phyloP scores from a whole-genome alignment of 192 early-diverging fungal species.

The Funneliformis mosseae region DNA sequence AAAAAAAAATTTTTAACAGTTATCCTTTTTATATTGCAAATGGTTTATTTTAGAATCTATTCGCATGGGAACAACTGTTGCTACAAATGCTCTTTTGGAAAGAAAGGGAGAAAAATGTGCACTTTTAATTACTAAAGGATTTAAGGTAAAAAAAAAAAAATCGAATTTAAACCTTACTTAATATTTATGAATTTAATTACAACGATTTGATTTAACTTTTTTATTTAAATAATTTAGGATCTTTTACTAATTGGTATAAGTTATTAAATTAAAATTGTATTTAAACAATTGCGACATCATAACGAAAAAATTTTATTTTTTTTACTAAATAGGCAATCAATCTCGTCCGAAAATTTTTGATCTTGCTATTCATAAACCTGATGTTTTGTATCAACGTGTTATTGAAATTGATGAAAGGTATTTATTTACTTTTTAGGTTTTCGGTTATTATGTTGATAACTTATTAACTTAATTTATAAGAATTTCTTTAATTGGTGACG shows the following conservation, averaged over 20 bases:
- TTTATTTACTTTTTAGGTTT: neutral
- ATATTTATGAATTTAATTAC: neutral
- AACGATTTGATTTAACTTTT: neutral
- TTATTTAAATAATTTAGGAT: constrained; percentile 38
- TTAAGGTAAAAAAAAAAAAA: constrained; percentile 60
- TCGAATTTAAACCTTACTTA: neutral
- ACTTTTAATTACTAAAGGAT: constrained; percentile 89
- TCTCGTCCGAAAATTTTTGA: constrained; percentile 94
- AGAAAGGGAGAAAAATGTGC: constrained; percentile 88
- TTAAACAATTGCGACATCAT: neutral
- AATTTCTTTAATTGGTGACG: constrained; percentile 81
- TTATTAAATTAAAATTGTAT: neutral
- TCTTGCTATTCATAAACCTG: constrained; percentile 81
- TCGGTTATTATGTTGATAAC: neutral
- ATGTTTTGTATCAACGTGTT: constrained; percentile 79
- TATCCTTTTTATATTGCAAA: neutral
- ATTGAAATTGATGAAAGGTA: constrained; percentile 88
- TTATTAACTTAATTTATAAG: constrained; percentile 37
- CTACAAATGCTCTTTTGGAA: constrained; percentile 90
- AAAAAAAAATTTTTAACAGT: too few relatives aligned
- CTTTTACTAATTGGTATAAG: constrained; percentile 48
- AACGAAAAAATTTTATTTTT: neutral
- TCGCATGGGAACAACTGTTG: constrained; percentile 97
- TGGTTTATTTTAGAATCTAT: constrained; percentile 57
- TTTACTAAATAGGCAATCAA: constrained; percentile 73